Evolutionary conservation across 2,329 filamentous ascomycete species (phyloP), one percentile per base, ranked within the genome.

Genomic region (Xylariaceae sp.): DNA sequence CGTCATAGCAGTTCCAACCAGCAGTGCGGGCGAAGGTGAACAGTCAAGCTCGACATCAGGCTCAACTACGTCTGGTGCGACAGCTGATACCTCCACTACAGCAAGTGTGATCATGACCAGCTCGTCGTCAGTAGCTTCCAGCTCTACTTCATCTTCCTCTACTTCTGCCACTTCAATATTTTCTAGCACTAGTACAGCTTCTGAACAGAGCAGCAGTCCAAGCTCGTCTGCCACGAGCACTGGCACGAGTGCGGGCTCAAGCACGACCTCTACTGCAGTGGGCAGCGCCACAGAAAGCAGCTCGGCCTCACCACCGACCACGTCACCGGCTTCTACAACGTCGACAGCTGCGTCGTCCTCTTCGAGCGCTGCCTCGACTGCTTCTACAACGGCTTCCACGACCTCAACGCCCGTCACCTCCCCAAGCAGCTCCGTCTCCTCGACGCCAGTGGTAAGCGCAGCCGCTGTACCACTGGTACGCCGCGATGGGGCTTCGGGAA

Each of bases 11-110:
- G 3, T 18, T 11, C 39, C 3, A 28, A 32, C 44, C 13, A 29
- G 24, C 17, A 46, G 41, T 18, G 28, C 43, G 3, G 34, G 45
- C 2, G 42, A 43, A 32, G 24, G 33, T 13, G 47, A 53, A 11
- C 49, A 26, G 11, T 26, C 22, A 6, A 26, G 6, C 22, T 6
- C 6, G 6, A 26, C 22, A 26, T 26, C 22, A 26, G 43, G 30
- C 6, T 39, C 54, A 11, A 58, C 52, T 3, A 39, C 16, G 9
- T 3, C 41, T 2, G 57, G 57, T 13, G 41, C 18, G 12, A 4
- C 50, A 7, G 37, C 57, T 7, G 39, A 26, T 7, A 44, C 52
- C 11, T 13, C 15, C 9, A 57, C 52, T 6, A 41, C 19, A 19
- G 37, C 41, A 1, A 24, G 39, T 19, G 33, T 50, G 6, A 41